These are phyloP conservation scores for Crassisporium funariophilum DNA, from an alignment of 768 basidiomycete species.

Conservation along the genomic window DNA sequence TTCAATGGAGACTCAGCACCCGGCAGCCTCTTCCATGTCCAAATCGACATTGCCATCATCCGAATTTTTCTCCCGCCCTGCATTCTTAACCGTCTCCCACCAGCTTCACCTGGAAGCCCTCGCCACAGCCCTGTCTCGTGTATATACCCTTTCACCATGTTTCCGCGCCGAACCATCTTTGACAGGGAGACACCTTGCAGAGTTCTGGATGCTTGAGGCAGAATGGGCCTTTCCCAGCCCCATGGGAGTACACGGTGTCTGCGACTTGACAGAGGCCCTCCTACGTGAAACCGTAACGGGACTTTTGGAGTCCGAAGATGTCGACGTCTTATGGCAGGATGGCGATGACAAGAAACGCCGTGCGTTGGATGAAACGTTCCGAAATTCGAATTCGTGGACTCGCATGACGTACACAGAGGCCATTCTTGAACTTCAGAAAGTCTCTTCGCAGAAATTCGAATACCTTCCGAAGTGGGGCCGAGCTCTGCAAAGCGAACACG, in stretches of 20 bases:
- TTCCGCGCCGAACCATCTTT: constrained; percentile 92
- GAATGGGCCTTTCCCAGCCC: constrained; percentile 63
- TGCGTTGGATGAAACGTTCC: constrained; percentile 39
- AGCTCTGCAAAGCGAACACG: constrained; percentile 86
- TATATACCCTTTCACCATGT: constrained; percentile 90
- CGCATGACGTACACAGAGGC: constrained; percentile 83
- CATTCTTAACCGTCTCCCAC: constrained; percentile 92
- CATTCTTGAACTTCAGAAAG: constrained; percentile 51
- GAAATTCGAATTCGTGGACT: constrained; percentile 50
- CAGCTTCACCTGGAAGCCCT: constrained; percentile 95
- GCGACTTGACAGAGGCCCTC: constrained; percentile 41
- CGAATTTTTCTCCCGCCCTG: constrained; percentile 75
- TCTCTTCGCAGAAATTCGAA: constrained; percentile 43
- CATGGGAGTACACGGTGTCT: constrained; percentile 46
- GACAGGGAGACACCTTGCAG: constrained; percentile 90
- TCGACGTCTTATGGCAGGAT: constrained; percentile 44
- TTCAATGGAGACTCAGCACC: constrained; percentile 35
- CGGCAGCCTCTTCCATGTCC: constrained; percentile 23
- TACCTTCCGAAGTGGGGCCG: constrained; percentile 68
- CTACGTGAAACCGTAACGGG: constrained; percentile 27
- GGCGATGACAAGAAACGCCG: constrained; percentile 35
- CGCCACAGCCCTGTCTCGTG: constrained; percentile 73
- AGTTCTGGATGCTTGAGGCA: constrained; percentile 99
- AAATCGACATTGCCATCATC: constrained; percentile 19
- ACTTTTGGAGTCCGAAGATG: constrained; percentile 21